These are phyloP conservation scores for Diaporthe ilicicola DNA, from an alignment of 2,329 filamentous ascomycete genomes.

Conservation along the genomic window DNA sequence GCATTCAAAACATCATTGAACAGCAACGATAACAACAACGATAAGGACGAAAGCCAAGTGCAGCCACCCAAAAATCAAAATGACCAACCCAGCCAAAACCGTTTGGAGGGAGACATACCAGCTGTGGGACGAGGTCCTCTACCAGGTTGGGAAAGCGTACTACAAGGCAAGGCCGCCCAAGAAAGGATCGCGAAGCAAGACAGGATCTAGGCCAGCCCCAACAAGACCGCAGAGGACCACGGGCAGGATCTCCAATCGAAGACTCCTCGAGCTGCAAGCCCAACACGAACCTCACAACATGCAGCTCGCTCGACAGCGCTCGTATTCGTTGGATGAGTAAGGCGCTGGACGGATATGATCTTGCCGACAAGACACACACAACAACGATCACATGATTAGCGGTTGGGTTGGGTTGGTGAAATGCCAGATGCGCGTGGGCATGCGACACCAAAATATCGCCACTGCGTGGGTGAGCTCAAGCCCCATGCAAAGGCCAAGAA, in stretches of 20 bases:
- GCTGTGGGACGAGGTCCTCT: slow-evolving; percentile 50
- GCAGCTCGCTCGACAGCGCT: slow-evolving; percentile 20
- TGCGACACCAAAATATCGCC: not conserved
- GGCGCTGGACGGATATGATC: not conserved
- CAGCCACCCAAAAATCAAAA: not conserved
- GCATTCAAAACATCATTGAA: not conserved
- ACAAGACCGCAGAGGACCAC: not conserved
- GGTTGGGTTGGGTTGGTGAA: not conserved
- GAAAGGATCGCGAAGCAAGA: not conserved
- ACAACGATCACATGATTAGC: not conserved
- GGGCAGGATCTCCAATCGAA: not conserved
- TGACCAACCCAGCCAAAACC: slow-evolving; percentile 32
- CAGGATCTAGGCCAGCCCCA: slow-evolving; percentile 6
- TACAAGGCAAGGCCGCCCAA: slow-evolving; percentile 39
- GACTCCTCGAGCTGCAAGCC: not conserved
- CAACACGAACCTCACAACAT: slow-evolving; percentile 15
- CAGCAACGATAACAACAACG: not conserved
- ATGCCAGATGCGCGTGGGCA: not conserved
- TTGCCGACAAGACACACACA: not conserved
- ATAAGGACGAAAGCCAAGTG: not conserved
- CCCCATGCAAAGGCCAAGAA: slow-evolving; percentile 1
- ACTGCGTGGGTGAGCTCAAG: not conserved
- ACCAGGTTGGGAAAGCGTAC: slow-evolving; percentile 48
- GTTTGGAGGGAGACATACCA: slow-evolving; percentile 46
- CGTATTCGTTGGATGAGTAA: slow-evolving; percentile 1